These are phyloP conservation scores for Wallacemonas sp. DNA, from an alignment of 208 protist genomes.

Conservation along the genomic window DNA sequence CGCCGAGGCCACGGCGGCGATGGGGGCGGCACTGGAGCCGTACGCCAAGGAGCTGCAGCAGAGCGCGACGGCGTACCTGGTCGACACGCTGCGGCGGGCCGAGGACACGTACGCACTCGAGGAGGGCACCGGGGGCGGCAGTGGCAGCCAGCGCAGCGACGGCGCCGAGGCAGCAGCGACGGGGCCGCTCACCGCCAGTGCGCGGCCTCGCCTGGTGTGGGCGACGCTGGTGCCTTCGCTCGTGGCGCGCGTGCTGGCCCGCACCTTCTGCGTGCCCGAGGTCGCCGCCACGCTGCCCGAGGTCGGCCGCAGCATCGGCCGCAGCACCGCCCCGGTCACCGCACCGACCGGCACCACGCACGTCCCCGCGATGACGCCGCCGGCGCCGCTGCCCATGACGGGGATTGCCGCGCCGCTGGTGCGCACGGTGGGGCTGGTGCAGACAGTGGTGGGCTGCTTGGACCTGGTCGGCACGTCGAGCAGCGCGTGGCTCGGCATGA, in stretches of 20 bases:
- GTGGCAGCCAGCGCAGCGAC: background rate
- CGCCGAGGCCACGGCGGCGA: constrained; percentile 23
- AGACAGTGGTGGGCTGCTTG: constrained; percentile 10
- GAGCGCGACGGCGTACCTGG: constrained; percentile 22
- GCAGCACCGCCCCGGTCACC: too few species aligned
- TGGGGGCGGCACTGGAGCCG: constrained; percentile 16
- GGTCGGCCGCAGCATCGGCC: background rate
- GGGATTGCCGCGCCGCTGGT: constrained; percentile 4
- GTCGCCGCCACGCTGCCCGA: background rate
- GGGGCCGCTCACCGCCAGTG: background rate
- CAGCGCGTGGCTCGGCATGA: constrained; percentile 40
- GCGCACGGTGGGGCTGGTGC: constrained; percentile 5
- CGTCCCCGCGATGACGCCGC: too few species aligned
- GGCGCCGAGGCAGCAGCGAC: too few species aligned
- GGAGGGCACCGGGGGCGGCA: background rate
- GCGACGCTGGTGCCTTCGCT: background rate
- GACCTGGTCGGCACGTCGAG: background rate
- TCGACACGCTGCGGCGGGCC: constrained; percentile 23
- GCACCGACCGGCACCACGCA: too few species aligned
- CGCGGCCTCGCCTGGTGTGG: background rate
- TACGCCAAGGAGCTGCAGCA: constrained; percentile 9
- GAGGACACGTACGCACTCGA: background rate
- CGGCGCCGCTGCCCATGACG: background rate
- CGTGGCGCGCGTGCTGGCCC: constrained; percentile 3
- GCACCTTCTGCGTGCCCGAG: background rate